phyloP scores from a whole-genome alignment of 2,329 filamentous ascomycete species.

The Coniochaeta pulveracea region DNA sequence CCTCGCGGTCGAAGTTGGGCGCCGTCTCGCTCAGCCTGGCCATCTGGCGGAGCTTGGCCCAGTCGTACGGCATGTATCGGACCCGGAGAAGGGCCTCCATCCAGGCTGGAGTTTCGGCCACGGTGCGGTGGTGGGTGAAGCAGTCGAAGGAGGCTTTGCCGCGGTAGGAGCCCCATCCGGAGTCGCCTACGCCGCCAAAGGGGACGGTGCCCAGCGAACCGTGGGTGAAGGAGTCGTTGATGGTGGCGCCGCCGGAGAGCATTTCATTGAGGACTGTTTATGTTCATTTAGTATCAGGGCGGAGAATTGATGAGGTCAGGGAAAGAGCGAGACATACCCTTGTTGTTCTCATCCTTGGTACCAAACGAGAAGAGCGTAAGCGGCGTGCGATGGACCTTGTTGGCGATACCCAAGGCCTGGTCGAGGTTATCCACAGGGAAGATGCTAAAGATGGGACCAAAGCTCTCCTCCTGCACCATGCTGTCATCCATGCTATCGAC shows the following conservation, averaged over 20 bases:
- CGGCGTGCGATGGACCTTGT: slow-evolving; percentile 71
- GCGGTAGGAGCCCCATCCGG: slow-evolving; percentile 65
- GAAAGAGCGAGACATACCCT: slow-evolving; percentile 39
- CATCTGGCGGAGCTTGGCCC: slow-evolving; percentile 31
- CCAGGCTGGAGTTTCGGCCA: slow-evolving; percentile 55
- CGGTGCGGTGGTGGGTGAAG: slow-evolving; percentile 46
- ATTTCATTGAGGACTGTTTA: slow-evolving; percentile 46
- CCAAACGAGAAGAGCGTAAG: slow-evolving; percentile 81
- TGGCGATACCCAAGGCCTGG: slow-evolving; percentile 73
- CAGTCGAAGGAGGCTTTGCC: slow-evolving; percentile 63
- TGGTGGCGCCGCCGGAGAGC: slow-evolving; percentile 56
- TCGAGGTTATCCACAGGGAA: slow-evolving; percentile 70
- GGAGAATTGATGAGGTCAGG: background rate
- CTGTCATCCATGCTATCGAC: slow-evolving; percentile 66
- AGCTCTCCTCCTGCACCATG: slow-evolving; percentile 74
- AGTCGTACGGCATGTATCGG: slow-evolving; percentile 54
- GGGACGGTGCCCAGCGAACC: slow-evolving; percentile 55
- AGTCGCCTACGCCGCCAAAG: slow-evolving; percentile 77
- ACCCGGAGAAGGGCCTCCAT: slow-evolving; percentile 55
- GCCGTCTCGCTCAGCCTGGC: slow-evolving; percentile 28
- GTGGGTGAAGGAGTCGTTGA: slow-evolving; percentile 41
- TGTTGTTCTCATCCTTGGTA: slow-evolving; percentile 63
- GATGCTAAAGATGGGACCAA: slow-evolving; percentile 85
- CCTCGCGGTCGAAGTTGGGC: slow-evolving; percentile 53
- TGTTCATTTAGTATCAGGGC: slow-evolving; percentile 4